These are phyloP conservation scores for Trematosphaeria pertusa DNA, from an alignment of 2,329 filamentous ascomycete species.

Conservation along the genomic window DNA sequence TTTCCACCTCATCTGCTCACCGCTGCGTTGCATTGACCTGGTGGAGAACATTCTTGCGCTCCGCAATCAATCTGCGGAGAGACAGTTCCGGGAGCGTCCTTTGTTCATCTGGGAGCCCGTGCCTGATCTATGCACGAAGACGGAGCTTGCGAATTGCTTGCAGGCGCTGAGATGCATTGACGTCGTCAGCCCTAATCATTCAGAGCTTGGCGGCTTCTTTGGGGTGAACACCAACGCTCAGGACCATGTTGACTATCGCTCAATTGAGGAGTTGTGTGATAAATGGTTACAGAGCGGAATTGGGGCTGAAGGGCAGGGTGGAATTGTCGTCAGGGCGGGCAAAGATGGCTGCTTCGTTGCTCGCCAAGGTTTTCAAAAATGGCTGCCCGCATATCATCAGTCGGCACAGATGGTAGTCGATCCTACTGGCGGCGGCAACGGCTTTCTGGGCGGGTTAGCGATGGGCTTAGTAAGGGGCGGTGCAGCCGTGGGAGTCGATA, in stretches of 20 bases:
- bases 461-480: constrained; percentile 60
- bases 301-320: constrained; percentile 49
- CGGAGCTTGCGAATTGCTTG: constrained; percentile 62
- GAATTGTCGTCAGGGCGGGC: constrained; percentile 74
- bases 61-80: constrained; percentile 48
- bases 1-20: constrained; percentile 88
- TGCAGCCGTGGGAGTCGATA: constrained; percentile 53
- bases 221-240: constrained; percentile 52
- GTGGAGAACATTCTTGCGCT: constrained; percentile 71
- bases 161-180: constrained; percentile 62
- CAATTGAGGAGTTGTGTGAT: constrained; percentile 51
- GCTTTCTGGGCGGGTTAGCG: constrained; percentile 73
- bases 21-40: constrained; percentile 76
- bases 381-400: constrained; percentile 80
- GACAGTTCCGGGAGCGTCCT: constrained; percentile 53
- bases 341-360: constrained; percentile 71
- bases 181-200: constrained; percentile 80
- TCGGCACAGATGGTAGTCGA: constrained; percentile 72
- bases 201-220: constrained; percentile 88
- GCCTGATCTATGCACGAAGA: constrained; percentile 81
- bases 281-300: constrained; percentile 48
- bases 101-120: constrained; percentile 95
- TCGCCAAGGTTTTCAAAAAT: constrained; percentile 55
- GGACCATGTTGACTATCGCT: constrained; percentile 45
- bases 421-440: constrained; percentile 92